Percentiles rank a stretch among this genome's conserved stretches.
Conservation (phyloP, 169 alveolate genomes). For the Plasmodium gonderi region DNA sequence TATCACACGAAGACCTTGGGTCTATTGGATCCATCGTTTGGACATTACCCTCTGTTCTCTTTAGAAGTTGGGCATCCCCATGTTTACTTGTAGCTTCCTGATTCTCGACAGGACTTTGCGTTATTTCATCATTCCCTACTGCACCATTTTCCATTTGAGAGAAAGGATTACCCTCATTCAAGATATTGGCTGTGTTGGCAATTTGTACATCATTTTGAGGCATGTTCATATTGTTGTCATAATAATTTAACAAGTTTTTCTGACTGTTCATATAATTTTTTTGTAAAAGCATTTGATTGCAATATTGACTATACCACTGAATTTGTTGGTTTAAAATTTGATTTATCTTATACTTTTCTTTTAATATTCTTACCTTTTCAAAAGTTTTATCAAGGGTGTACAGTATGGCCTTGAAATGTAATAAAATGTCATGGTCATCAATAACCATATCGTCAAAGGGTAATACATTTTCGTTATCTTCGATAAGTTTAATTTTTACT, state of each 20-base stretch:
- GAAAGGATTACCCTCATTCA: too few relatives aligned
- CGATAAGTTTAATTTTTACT: conserved; percentile 1
- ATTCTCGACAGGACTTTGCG: too few relatives aligned
- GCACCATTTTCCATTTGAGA: too few relatives aligned
- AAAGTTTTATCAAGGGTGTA: conserved; percentile 42
- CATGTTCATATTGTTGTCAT: not conserved
- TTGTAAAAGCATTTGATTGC: not conserved
- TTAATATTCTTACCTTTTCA: conserved; percentile 34
- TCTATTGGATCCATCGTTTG: too few relatives aligned
- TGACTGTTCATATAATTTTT: not conserved
- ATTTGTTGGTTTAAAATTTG: conserved; percentile 30
- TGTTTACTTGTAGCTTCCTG: too few relatives aligned
- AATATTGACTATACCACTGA: conserved; percentile 19
- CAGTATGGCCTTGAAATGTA: conserved; percentile 43
- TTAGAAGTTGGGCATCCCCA: too few relatives aligned
- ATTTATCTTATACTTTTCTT: conserved; percentile 4
- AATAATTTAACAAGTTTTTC: not conserved
- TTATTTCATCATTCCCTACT: too few relatives aligned
- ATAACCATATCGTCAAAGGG: conserved; percentile 25
- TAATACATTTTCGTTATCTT: not conserved
- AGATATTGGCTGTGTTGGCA: too few relatives aligned
- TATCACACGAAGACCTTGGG: too few relatives aligned
- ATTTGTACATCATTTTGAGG: too few relatives aligned
- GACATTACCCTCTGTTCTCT: too few relatives aligned
- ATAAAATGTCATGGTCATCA: conserved; percentile 30